Percentiles rank a stretch among this genome's conserved stretches.
Conservation (phyloP, 805 yeast species). For the Candida stauntonica region DNA sequence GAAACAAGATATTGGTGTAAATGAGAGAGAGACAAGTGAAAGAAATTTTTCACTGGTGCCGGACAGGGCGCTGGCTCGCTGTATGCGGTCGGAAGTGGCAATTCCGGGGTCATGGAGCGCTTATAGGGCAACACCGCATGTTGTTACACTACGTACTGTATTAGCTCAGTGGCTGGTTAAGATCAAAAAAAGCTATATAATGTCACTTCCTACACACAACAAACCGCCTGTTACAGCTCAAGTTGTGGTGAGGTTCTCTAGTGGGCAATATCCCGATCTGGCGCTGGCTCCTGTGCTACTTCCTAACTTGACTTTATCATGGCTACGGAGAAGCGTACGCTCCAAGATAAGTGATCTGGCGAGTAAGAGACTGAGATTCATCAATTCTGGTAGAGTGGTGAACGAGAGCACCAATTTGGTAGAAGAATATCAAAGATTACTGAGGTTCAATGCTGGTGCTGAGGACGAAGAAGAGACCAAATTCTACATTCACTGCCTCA, state of each 20-base stretch:
- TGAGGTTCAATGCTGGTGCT: conserved; percentile 13
- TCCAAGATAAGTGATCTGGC: conserved; percentile 22
- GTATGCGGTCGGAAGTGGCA: conserved; percentile 1
- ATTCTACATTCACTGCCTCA: conserved; percentile 73
- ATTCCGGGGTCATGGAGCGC: too few species aligned
- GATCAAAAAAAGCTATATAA: too few species aligned
- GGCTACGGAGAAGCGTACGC: conserved; percentile 42
- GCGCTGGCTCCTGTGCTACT: conserved; percentile 32
- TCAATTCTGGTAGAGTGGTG: conserved; percentile 65
- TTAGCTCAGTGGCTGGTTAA: too few species aligned
- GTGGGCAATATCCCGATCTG: conserved; percentile 38
- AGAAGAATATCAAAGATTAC: conserved; percentile 39
- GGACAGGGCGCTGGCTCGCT: neutral
- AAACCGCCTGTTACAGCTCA: conserved; percentile 5
- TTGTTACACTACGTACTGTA: too few species aligned
- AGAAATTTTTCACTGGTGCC: neutral
- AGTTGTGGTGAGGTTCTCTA: conserved; percentile 43
- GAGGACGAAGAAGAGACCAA: conserved; percentile 22
- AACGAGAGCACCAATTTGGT: conserved; percentile 51
- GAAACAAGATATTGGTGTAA: conserved; percentile 4
- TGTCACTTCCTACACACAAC: conserved; percentile 1
- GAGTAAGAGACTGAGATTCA: conserved; percentile 52
- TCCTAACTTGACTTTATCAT: conserved; percentile 33
- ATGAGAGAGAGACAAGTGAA: neutral
- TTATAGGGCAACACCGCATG: too few species aligned